phyloP scores from a whole-genome alignment of 176 grass and related monocot species.

The Tillandsia leiboldiana region DNA sequence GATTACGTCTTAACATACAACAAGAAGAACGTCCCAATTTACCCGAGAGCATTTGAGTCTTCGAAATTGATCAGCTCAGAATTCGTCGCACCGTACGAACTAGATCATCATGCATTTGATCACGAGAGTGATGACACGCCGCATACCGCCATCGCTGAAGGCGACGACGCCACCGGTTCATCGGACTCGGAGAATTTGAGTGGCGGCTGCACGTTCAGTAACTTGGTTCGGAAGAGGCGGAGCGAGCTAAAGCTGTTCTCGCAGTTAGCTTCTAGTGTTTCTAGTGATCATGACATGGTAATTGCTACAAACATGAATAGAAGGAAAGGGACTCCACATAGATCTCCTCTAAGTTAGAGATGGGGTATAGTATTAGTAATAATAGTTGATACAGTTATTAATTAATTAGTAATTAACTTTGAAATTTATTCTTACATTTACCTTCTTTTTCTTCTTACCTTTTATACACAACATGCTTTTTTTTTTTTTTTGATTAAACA shows the following conservation, averaged over 20 bases:
- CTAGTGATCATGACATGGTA: constrained; percentile 1
- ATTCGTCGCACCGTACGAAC: not conserved
- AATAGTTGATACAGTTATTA: not conserved
- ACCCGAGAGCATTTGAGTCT: not conserved
- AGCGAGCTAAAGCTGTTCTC: not conserved
- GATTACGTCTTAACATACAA: constrained; percentile 9
- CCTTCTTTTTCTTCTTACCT: not conserved
- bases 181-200: constrained; percentile 18
- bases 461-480: not conserved
- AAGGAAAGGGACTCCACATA: constrained; percentile 24
- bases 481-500: too few species aligned
- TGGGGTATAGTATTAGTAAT: not conserved
- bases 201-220: not conserved
- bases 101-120: not conserved
- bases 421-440: too few species aligned
- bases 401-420: not conserved
- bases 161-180: constrained; percentile 1
- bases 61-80: constrained; percentile 4
- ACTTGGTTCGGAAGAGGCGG: constrained; percentile 9
- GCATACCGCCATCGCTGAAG: constrained; percentile 4
- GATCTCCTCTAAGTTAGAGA: constrained; percentile 21
- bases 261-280: not conserved
- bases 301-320: constrained; percentile 8
- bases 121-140: not conserved
- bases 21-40: not conserved